Evolutionary conservation across 2,329 filamentous ascomycete genomes (phyloP).

Genomic region (Neophaeococcomyces aloes): DNA sequence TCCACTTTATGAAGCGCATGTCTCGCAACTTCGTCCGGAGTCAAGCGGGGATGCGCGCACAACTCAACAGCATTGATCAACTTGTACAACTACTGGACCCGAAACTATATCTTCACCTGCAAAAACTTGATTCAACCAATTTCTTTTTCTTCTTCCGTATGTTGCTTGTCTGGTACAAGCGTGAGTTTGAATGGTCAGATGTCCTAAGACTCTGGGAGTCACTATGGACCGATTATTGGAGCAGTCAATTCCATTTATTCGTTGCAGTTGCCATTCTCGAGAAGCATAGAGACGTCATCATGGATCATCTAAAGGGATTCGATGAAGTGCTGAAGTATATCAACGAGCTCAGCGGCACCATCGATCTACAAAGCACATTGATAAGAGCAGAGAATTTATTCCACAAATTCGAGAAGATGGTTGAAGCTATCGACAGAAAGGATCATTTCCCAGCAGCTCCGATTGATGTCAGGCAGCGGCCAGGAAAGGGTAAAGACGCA

Average conservation of each 20-base stretch:
- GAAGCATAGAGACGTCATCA: conserved; percentile 92
- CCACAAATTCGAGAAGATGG: conserved; percentile 72
- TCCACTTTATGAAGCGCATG: conserved; percentile 95
- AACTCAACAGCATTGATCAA: conserved; percentile 83
- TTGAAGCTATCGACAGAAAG: conserved; percentile 89
- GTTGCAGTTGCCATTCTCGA: conserved; percentile 88
- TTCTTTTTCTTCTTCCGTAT: conserved; percentile 99
- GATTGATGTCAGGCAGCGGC: conserved; percentile 20
- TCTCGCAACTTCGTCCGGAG: conserved; percentile 93
- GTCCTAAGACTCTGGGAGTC: conserved; percentile 82
- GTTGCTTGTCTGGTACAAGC: conserved; percentile 97
- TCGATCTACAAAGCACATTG: conserved; percentile 78
- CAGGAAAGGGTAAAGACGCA: conserved; percentile 9
- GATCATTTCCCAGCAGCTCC: conserved; percentile 61
- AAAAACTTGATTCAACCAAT: conserved; percentile 87
- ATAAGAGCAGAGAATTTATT: conserved; percentile 83
- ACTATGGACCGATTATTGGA: conserved; percentile 86
- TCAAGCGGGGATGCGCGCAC: conserved; percentile 89
- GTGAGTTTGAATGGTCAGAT: conserved; percentile 85
- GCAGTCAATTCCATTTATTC: conserved; percentile 86
- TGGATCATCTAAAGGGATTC: conserved; percentile 86
- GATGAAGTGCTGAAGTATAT: conserved; percentile 97
- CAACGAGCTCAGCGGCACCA: conserved; percentile 87
- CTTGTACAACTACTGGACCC: conserved; percentile 96
- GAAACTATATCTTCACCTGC: conserved; percentile 79